Base-by-base conservation (phyloP, 176 grass and related monocot genomes). In the Avena insularis region DNA sequence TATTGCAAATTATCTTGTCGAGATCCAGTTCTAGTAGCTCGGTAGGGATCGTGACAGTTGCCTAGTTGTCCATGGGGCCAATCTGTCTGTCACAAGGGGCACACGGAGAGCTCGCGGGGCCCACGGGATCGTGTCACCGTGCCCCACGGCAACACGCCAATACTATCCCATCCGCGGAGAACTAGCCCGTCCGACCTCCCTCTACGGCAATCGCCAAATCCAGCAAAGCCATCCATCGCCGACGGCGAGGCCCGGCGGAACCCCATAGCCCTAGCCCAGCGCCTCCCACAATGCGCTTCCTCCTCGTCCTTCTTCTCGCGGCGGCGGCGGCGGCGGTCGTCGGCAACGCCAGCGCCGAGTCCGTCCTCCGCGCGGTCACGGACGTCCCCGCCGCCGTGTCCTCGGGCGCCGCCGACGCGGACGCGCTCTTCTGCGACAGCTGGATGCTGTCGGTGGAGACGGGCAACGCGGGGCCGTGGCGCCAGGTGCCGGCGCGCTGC, bases 381-480 rank as follows among this genome's bases (percentile, higher is more conserved):
- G 86, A 89, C 43, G 73, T 12, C 43, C 47, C 84, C 64, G 0
- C 40, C 10, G 12, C 68, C 43, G 77, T 15, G 47, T 59, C 79
- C 38, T 62, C 79, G 45, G 85, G 15, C 71, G 87, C 36, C 46
- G 70, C 9, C 31, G 72, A 46, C 47, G 61, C 76, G 23, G 84
- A 79, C 56, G 56, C 46, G 50, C 82, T 93, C 25, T 94, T 85
- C 92, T 98, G 94, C 82, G 93, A 96, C 71, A 90, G 96, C 79
- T 98, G 96, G 96, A 92, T 85, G 92, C 92, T 98, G 5, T 96
- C 96, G 1, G 96, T 85, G 48, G 96, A 96, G 90, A 92, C 94
- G 50, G 89, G 64, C 76, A 93, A 98, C 88, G 90, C 90, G 49
- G 96, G 94, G 1, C 83, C 74, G 17, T 98, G 92, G 92, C 0